A percentile compares a stretch with the other conserved stretches of the same genome.
Evolutionary conservation across 2,329 filamentous ascomycete genomes (phyloP).

Genomic region (Orbilia javanica): DNA sequence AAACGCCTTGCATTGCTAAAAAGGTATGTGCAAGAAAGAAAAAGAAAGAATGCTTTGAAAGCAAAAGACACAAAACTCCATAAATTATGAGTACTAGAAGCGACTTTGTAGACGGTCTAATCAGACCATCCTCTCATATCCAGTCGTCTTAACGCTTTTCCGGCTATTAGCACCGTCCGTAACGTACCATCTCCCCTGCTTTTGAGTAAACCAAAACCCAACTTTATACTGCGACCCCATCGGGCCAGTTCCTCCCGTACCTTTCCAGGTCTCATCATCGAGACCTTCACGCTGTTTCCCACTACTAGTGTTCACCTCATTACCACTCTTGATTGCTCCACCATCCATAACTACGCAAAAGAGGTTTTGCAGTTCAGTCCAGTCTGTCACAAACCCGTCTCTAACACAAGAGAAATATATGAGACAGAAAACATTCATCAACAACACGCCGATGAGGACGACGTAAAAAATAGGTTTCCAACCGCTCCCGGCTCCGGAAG

Average conservation of each 20-base stretch:
- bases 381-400: slow-evolving; percentile 78
- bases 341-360: slow-evolving; percentile 66
- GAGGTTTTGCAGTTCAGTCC: slow-evolving; percentile 80
- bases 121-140: slow-evolving; percentile 27
- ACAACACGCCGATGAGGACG: slow-evolving; percentile 75
- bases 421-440: slow-evolving; percentile 76
- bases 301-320: neutral
- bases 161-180: slow-evolving; percentile 20
- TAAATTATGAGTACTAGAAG: neutral
- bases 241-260: slow-evolving; percentile 47
- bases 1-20: neutral
- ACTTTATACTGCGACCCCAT: slow-evolving; percentile 52
- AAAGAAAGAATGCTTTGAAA: neutral
- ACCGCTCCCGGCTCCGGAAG: slow-evolving; percentile 72
- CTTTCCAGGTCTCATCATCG: slow-evolving; percentile 31
- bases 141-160: slow-evolving; percentile 26
- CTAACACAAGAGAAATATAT: slow-evolving; percentile 72
- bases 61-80: neutral
- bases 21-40: neutral
- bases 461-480: slow-evolving; percentile 78
- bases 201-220: slow-evolving; percentile 56
- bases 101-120: neutral
- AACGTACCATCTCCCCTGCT: slow-evolving; percentile 49
- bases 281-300: neutral
- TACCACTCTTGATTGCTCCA: slow-evolving; percentile 30